Percentiles rank a stretch among this genome's conserved stretches.
Evolutionary conservation across 2,329 filamentous ascomycete genomes (phyloP).

Genomic region (Alternaria metachromatica): DNA sequence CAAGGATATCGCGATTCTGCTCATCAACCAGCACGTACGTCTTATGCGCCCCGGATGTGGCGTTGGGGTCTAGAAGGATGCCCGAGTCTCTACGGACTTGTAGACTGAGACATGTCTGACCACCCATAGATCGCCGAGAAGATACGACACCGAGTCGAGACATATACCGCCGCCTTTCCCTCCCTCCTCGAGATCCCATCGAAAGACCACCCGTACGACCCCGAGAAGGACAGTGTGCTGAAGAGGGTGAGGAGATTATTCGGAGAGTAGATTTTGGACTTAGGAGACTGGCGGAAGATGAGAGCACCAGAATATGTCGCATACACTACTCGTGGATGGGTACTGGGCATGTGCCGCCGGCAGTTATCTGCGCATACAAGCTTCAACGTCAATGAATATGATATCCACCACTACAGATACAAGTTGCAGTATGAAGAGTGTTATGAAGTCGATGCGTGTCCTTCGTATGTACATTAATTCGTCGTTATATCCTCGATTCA

Average conservation of each 20-base stretch:
- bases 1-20: slow-evolving; percentile 94
- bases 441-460: no score
- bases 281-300: background rate
- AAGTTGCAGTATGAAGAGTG: no score
- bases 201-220: slow-evolving; percentile 98
- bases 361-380: background rate
- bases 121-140: slow-evolving; percentile 79
- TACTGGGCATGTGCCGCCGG: background rate
- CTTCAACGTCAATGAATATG: background rate
- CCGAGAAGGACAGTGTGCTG: slow-evolving; percentile 97
- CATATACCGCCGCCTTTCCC: slow-evolving; percentile 94
- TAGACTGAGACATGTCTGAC: slow-evolving; percentile 11
- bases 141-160: slow-evolving; percentile 89
- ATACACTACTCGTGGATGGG: background rate
- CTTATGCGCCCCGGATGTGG: background rate
- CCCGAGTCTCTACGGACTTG: background rate
- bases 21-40: slow-evolving; percentile 96
- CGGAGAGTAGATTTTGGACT: slow-evolving; percentile 64
- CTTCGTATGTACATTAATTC: slow-evolving; percentile 33
- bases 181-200: slow-evolving; percentile 94
- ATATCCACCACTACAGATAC: no score
- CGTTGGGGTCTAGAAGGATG: background rate
- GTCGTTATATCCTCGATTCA: background rate
- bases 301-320: background rate
- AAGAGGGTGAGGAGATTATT: slow-evolving; percentile 80